Base-by-base conservation (phyloP, 345 rosid species). In the Dimocarpus longan region DNA sequence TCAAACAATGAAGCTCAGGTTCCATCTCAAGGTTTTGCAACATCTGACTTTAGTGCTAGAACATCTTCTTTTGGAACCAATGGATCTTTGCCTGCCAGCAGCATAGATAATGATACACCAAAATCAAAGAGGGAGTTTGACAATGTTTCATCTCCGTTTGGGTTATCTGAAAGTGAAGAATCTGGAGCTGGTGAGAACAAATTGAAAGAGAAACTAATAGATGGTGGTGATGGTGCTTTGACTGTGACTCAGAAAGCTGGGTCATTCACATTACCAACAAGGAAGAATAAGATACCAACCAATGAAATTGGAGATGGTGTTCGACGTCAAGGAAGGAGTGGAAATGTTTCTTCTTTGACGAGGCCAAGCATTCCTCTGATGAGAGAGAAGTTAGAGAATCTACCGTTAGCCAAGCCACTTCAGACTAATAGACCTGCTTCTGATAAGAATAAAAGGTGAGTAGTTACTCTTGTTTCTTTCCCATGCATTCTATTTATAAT, bases 161-260 rank as follows among this genome's bases (percentile, higher is more conserved):
- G 85, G 81, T 85, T 89, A 68, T 88, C 93, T 83, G 95, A 93
- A 82, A 90, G 95, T 81, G 98, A 96, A 82, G 98, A 94, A 80
- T 90, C 97, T 10, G 95, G 91, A 73, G 95, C 94, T 80, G 93
- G 93, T 66, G 97, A 90, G 71, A 89, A 76, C 79, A 89, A 85
- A 82, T 71, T 81, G 76, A 91, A 88, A 83, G 95, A 86, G 73
- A 91, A 88, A 83, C 87, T 87, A 79, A 80, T 85, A 66, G 89
- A 87, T 54, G 81, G 83, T 78, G 83, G 89, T 65, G 94, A 91
- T 80, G 83, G 84, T 79, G 62, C 84, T 63, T 74, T 82, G 79
- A 79, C 85, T 68, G 78, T 85, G 75, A 71, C 86, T 82, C 92
- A 85, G 69, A 91, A 89, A 84, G 77, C 76, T 83, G 93, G 91